Evolutionary conservation across 2,329 filamentous ascomycete genomes (phyloP).

Genomic region (Helotiales sp.): DNA sequence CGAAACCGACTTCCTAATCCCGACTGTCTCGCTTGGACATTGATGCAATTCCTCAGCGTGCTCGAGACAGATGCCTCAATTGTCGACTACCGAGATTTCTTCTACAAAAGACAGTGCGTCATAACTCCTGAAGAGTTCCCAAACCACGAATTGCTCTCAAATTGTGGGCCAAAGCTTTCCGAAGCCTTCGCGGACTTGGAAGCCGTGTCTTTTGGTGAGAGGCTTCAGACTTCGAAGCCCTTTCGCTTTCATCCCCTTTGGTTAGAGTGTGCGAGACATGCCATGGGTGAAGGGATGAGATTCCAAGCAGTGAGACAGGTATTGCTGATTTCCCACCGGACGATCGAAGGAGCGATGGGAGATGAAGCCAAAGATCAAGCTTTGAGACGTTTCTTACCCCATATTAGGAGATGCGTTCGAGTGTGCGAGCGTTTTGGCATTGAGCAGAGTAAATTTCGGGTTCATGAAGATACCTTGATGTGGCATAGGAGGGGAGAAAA

Average conservation of each 20-base stretch:
- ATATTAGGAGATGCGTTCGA: background rate
- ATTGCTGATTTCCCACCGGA: background rate
- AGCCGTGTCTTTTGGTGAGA: constrained; percentile 6
- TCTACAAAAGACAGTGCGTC: background rate
- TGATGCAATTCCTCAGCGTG: constrained; percentile 8
- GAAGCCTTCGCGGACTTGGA: constrained; percentile 3
- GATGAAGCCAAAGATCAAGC: background rate
- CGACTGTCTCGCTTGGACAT: constrained; percentile 1
- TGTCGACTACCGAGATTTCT: constrained; percentile 10
- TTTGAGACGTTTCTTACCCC: background rate
- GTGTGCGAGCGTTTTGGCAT: constrained; percentile 1
- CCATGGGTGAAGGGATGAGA: background rate
- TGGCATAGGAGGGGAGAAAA: background rate
- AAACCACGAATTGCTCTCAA: background rate
- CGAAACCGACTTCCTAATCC: constrained; percentile 7
- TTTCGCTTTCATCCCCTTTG: background rate
- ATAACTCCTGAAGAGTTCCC: background rate
- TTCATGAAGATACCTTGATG: background rate
- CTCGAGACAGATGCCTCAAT: background rate
- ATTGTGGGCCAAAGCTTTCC: background rate
- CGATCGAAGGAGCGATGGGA: background rate
- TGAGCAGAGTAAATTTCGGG: background rate
- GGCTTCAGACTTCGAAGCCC: constrained; percentile 1
- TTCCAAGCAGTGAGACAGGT: background rate
- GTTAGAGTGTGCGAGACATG: constrained; percentile 3